Base-by-base conservation (phyloP, 192 early-diverging fungal genomes). In the Entomortierella lignicola region DNA sequence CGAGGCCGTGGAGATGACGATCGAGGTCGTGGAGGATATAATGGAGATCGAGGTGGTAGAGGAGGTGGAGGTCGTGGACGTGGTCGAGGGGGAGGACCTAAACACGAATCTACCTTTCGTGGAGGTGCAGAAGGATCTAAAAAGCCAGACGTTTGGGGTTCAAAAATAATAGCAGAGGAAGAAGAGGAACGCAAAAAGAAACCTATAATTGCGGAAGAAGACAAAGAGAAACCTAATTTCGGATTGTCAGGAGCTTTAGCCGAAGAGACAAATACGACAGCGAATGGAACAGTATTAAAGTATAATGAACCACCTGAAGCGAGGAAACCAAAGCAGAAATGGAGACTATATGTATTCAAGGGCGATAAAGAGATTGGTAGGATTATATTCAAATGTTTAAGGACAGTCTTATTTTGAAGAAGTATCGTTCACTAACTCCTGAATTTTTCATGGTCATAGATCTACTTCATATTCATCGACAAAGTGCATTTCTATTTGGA, bases 291-390 rank as follows among this genome's bases (percentile, higher is more conserved):
- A 1, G 82, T 92, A 42, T 77, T 99, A 25, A 98, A 99, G 77
- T 97, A 97, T 77, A 91, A 88, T 56, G 97, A 99, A 75, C 97
- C 97, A 0, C 81, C 91, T 0, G 97, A 99, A 75, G 95, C 96
- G 0, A 84, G 94, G 27, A 92, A 90, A 55, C 94, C 96, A 8
- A 85, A 62, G 18, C 74, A 84, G 29, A 85, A 84, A 60, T 98
- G 91, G 90, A 87, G 96, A 55, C 80, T 99, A 23, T 97, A 97
- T 73, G 93, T 97, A 2, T 99, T 98, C 79, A 99, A 99, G 71
- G 94, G 94, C 43, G 89, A 91, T 51, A 90, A 96, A 48, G 91
- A 96, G 74, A 83, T 95, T 32, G 94, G 93, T 90, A 82, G 66
- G 79, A 56, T 23, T 8, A 50, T 43, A 1, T 11, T 30, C 44